phyloP scores from a whole-genome alignment of 192 early-diverging fungal species.

The Backusella psychrophila region DNA sequence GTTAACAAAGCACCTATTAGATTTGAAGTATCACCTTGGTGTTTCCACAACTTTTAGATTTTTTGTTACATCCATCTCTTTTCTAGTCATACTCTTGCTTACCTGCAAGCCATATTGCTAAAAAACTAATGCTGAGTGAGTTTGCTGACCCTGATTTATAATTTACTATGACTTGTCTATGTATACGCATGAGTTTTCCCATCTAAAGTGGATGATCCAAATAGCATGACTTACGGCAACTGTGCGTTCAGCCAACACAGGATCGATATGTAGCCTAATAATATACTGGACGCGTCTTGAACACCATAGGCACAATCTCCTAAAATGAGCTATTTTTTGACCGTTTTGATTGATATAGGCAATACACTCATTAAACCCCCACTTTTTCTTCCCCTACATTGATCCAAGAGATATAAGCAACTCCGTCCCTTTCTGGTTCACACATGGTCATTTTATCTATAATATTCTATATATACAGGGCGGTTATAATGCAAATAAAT shows the following conservation, averaged over 20 bases:
- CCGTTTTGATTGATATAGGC: background rate
- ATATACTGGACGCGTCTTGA: conserved; percentile 37
- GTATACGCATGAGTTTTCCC: conserved; percentile 3
- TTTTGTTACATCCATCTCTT: background rate
- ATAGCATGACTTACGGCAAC: conserved; percentile 53
- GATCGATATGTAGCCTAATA: conserved; percentile 60
- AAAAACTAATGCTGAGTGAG: conserved; percentile 52
- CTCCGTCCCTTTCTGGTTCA: conserved; percentile 14
- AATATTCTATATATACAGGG: background rate
- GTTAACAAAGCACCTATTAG: conserved; percentile 70
- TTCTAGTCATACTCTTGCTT: conserved; percentile 1
- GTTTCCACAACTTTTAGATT: background rate
- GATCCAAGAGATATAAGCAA: conserved; percentile 22
- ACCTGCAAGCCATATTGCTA: conserved; percentile 65
- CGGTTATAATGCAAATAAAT: background rate
- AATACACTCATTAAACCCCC: background rate
- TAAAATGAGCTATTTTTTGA: conserved; percentile 38
- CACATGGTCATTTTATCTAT: conserved; percentile 11
- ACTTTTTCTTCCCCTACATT: background rate
- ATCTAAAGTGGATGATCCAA: background rate
- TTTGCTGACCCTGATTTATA: conserved; percentile 46
- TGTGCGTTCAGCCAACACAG: conserved; percentile 73
- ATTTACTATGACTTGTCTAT: conserved; percentile 53
- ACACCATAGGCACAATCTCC: conserved; percentile 47
- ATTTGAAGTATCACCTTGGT: conserved; percentile 67